phyloP scores from a whole-genome alignment of 1,139 yeast species.

The Dujonia santamariae region DNA sequence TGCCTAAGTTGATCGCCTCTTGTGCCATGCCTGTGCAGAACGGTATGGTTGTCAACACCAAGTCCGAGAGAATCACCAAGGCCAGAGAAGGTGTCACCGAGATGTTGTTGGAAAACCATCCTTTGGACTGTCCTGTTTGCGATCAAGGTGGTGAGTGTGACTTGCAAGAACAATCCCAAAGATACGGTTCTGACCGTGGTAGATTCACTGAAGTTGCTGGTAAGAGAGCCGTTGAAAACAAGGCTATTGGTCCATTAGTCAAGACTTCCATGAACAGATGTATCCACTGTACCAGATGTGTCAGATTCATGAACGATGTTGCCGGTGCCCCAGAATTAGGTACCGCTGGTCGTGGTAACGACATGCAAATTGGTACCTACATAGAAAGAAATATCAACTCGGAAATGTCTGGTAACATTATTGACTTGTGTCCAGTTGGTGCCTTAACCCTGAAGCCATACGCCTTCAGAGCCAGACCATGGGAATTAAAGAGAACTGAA shows the following conservation, averaged over 20 bases:
- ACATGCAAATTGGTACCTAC: conserved; percentile 88
- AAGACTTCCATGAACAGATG: conserved; percentile 93
- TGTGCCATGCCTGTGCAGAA: conserved; percentile 90
- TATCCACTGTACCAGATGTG: conserved; percentile 91
- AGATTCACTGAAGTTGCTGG: conserved; percentile 80
- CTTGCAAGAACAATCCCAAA: conserved; percentile 80
- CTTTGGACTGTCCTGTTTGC: conserved; percentile 89
- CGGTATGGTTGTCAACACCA: conserved; percentile 86
- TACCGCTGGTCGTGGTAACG: conserved; percentile 87
- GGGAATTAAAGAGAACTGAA: conserved; percentile 92
- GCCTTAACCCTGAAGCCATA: conserved; percentile 89
- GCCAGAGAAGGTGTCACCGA: conserved; percentile 92
- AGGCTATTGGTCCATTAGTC: conserved; percentile 85
- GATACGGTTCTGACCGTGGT: conserved; percentile 86
- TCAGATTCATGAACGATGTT: conserved; percentile 84
- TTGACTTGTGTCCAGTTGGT: conserved; percentile 91
- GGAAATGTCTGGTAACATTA: conserved; percentile 84
- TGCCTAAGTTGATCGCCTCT: conserved; percentile 87
- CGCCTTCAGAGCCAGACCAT: conserved; percentile 88
- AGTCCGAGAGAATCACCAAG: conserved; percentile 74
- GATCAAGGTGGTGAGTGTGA: conserved; percentile 97
- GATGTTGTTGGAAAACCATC: conserved; percentile 85
- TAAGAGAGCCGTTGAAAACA: conserved; percentile 87
- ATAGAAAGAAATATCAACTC: conserved; percentile 82
- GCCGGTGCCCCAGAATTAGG: conserved; percentile 95